Evolutionary conservation across 2,329 filamentous ascomycete genomes (phyloP).

Genomic region (Clarireedia homoeocarpa): DNA sequence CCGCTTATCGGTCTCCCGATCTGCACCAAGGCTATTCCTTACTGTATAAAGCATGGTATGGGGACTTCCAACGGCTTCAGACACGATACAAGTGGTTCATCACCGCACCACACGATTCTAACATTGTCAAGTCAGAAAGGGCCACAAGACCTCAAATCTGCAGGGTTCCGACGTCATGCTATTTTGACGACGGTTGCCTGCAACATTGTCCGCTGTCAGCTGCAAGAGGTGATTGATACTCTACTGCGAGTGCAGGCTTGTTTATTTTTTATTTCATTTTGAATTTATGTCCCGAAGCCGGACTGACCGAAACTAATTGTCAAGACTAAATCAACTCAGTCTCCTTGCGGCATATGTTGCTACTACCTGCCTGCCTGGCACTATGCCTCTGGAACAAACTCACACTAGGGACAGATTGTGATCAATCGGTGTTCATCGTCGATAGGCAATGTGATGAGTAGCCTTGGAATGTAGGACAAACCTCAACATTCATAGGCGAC

Average conservation of each 20-base stretch:
- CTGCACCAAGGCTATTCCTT: conserved; percentile 6
- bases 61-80: conserved; percentile 7
- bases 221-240: conserved; percentile 11
- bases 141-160: conserved; percentile 17
- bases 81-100: conserved; percentile 10
- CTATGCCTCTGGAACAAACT: neutral
- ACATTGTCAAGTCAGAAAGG: conserved; percentile 6
- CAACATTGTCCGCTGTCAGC: conserved; percentile 21
- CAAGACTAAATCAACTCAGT: neutral
- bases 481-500: conserved; percentile 2
- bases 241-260: neutral
- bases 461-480: neutral
- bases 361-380: neutral
- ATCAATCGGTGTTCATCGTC: conserved; percentile 15
- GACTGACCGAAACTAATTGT: neutral
- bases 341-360: neutral
- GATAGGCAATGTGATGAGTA: conserved; percentile 13
- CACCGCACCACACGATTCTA: conserved; percentile 4
- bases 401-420: neutral
- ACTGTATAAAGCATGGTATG: conserved; percentile 9
- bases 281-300: neutral
- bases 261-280: neutral
- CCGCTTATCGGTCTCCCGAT: conserved; percentile 2
- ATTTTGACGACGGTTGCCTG: conserved; percentile 20
- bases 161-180: conserved; percentile 25